These are phyloP conservation scores for Massarina eburnea DNA, from an alignment of 2,329 filamentous ascomycete species.

Conservation along the genomic window DNA sequence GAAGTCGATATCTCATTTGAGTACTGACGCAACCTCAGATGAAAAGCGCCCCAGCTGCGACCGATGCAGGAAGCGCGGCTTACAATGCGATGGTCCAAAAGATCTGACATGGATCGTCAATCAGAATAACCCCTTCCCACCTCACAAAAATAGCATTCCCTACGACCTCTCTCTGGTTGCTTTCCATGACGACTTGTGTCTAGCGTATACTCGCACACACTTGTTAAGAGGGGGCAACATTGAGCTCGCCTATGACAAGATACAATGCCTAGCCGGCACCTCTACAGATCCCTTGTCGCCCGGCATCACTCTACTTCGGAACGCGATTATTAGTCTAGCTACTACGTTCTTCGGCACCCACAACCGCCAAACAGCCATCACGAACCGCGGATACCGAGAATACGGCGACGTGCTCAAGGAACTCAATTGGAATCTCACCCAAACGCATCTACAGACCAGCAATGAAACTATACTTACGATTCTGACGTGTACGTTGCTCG, in stretches of 20 bases:
- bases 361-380: conserved; percentile 21
- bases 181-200: conserved; percentile 28
- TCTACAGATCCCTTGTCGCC: conserved; percentile 6
- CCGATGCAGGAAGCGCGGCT: conserved; percentile 26
- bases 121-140: conserved; percentile 9
- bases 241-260: conserved; percentile 28
- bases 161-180: conserved; percentile 18
- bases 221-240: conserved; percentile 27
- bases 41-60: conserved; percentile 27
- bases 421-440: conserved; percentile 22
- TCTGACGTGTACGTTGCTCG: conserved; percentile 28
- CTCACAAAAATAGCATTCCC: neutral
- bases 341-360: conserved; percentile 30
- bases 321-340: conserved; percentile 25
- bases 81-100: conserved; percentile 28
- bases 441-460: conserved; percentile 18
- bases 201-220: conserved; percentile 29
- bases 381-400: conserved; percentile 19
- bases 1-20: neutral
- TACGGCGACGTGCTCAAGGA: conserved; percentile 28
- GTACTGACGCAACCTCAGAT: conserved; percentile 16
- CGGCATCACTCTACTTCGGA: conserved; percentile 21
- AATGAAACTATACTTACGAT: conserved; percentile 29
- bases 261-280: conserved; percentile 7
- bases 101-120: conserved; percentile 23